These are phyloP conservation scores for Gossypium mustelinum DNA, from an alignment of 345 rosid species.

Conservation along the genomic window DNA sequence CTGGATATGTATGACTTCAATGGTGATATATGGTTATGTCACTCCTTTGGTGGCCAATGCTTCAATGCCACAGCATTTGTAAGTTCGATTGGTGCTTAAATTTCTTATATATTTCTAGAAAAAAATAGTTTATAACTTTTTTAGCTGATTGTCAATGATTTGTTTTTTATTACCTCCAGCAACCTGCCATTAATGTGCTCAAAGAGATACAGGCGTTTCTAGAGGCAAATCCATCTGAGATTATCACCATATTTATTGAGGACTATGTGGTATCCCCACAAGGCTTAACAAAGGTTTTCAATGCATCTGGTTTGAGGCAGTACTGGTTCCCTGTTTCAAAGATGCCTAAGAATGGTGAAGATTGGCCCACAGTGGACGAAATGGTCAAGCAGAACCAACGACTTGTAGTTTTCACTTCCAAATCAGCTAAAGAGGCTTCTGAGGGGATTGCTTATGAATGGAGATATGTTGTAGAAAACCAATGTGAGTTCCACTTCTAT, in stretches of 20 bases:
- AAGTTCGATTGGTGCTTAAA: slow-evolving; percentile 32
- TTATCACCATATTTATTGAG: slow-evolving; percentile 86
- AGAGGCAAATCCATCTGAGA: slow-evolving; percentile 68
- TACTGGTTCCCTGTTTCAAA: slow-evolving; percentile 65
- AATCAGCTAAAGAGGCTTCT: slow-evolving; percentile 64
- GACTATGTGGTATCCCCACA: slow-evolving; percentile 75
- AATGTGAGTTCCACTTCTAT: slow-evolving; percentile 44
- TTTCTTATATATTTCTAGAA: background rate
- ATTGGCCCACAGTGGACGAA: slow-evolving; percentile 90
- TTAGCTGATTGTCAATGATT: background rate
- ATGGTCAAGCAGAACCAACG: slow-evolving; percentile 84
- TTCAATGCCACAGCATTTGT: slow-evolving; percentile 79
- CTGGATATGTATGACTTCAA: slow-evolving; percentile 83
- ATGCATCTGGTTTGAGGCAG: slow-evolving; percentile 64
- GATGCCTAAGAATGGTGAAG: slow-evolving; percentile 79
- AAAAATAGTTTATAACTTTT: background rate
- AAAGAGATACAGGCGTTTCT: slow-evolving; percentile 69
- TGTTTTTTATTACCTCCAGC: slow-evolving; percentile 34
- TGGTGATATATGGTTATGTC: slow-evolving; percentile 85
- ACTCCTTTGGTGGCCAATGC: slow-evolving; percentile 67
- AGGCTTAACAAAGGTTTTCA: slow-evolving; percentile 80
- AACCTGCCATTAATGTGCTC: slow-evolving; percentile 76
- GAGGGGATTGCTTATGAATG: slow-evolving; percentile 90
- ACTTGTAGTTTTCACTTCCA: slow-evolving; percentile 82
- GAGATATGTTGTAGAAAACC: slow-evolving; percentile 84